Evolutionary conservation across 192 early-diverging fungal genomes (phyloP).

Genomic region (Gonapodya sp.): DNA sequence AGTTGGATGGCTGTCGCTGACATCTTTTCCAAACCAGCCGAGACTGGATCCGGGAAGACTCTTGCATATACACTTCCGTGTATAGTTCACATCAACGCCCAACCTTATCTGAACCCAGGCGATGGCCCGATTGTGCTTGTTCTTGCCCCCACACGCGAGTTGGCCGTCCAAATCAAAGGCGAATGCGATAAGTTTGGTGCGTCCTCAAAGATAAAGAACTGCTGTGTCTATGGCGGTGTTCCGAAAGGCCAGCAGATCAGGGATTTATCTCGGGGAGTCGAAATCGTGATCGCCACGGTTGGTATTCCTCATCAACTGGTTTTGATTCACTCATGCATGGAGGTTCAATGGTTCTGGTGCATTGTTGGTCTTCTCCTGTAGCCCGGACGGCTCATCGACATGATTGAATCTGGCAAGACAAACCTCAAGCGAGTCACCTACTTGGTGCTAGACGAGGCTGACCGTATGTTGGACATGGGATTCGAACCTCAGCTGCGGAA

Average conservation of each 20-base stretch:
- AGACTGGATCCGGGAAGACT: constrained; percentile 90
- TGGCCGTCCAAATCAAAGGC: constrained; percentile 93
- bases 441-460: constrained; percentile 89
- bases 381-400: constrained; percentile 95
- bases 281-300: constrained; percentile 89
- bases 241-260: constrained; percentile 82
- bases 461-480: constrained; percentile 96
- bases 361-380: not conserved
- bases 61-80: constrained; percentile 89
- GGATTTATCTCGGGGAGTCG: constrained; percentile 73
- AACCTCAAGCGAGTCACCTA: constrained; percentile 93
- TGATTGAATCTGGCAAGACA: constrained; percentile 79
- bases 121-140: constrained; percentile 96
- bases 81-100: constrained; percentile 97
- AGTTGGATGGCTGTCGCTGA: not conserved
- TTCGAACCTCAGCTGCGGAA: constrained; percentile 87
- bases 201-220: constrained; percentile 82
- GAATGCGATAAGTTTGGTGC: constrained; percentile 90
- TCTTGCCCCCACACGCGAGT: constrained; percentile 91
- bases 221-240: constrained; percentile 93
- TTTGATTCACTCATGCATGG: no score
- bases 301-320: not conserved
- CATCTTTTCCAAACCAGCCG: constrained; percentile 39
- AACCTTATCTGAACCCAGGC: constrained; percentile 79
- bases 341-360: no score